These are phyloP conservation scores for Solanum appendiculatum DNA, from an alignment of 257 asterid genomes.

Conservation along the genomic window DNA sequence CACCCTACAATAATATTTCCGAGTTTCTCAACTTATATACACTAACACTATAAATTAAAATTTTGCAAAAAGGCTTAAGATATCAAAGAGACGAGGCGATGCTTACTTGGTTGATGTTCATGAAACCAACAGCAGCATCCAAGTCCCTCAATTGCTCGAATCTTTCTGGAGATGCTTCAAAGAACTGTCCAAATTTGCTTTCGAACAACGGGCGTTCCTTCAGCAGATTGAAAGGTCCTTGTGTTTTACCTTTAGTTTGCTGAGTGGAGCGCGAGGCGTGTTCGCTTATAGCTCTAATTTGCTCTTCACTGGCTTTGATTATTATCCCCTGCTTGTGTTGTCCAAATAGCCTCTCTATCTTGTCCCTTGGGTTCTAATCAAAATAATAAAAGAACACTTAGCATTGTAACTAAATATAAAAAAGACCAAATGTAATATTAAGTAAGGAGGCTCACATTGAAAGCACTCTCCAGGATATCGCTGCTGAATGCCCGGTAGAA, in stretches of 20 bases:
- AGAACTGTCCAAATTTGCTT: conserved; percentile 18
- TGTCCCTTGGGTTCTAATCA: conserved; percentile 17
- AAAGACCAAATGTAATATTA: not conserved
- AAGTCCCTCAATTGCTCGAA: conserved; percentile 22
- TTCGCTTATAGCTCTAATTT: conserved; percentile 27
- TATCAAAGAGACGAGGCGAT: not conserved
- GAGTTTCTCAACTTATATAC: not conserved
- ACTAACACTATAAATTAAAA: too few relatives aligned
- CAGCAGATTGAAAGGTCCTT: conserved; percentile 11
- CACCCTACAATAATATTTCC: conserved; percentile 20
- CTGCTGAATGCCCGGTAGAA: conserved; percentile 37
- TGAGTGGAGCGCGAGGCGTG: conserved; percentile 1
- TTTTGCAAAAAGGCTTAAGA: not conserved
- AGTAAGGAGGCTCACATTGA: conserved; percentile 21
- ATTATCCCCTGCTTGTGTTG: conserved; percentile 20
- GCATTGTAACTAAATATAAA: not conserved
- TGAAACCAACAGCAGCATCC: conserved; percentile 19
- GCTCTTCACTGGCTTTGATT: conserved; percentile 27
- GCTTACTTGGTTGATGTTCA: conserved; percentile 34
- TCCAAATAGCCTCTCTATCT: conserved; percentile 17
- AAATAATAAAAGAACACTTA: not conserved
- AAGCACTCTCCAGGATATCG: conserved; percentile 37
- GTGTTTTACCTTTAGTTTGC: not conserved
- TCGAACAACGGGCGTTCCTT: conserved; percentile 10
- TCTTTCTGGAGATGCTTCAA: conserved; percentile 17